Conservation (phyloP, 345 rosid species). For the Brassica incana region DNA sequence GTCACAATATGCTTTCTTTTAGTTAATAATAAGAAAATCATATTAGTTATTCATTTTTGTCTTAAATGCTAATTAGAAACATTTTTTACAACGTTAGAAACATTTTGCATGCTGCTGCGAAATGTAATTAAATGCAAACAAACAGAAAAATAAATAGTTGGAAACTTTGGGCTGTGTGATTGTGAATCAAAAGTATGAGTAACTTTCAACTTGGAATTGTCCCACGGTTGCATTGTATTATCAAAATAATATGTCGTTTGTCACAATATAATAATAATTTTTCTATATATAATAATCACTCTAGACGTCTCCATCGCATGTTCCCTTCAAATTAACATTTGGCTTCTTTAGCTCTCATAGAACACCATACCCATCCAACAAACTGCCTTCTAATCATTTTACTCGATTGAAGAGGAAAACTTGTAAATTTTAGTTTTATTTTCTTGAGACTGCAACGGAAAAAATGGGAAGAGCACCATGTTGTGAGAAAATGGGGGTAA, state of each 20-base stretch:
- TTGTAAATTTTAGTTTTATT: background rate
- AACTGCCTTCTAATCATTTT: constrained; percentile 18
- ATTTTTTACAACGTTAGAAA: too few species aligned
- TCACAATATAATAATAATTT: background rate
- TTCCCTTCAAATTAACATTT: constrained; percentile 23
- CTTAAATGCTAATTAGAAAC: background rate
- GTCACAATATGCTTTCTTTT: background rate
- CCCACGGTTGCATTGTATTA: constrained; percentile 35
- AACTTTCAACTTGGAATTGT: constrained; percentile 30
- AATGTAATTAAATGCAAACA: background rate
- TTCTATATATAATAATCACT: background rate
- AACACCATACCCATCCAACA: constrained; percentile 22
- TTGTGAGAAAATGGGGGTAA: constrained; percentile 75
- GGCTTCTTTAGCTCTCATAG: constrained; percentile 26
- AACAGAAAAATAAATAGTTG: background rate
- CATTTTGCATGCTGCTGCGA: background rate
- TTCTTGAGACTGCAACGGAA: constrained; percentile 17
- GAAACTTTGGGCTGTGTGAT: constrained; percentile 11
- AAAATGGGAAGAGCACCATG: constrained; percentile 81
- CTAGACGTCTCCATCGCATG: constrained; percentile 25
- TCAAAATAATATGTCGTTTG: background rate
- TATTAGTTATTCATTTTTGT: background rate
- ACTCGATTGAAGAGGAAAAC: background rate
- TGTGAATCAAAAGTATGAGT: constrained; percentile 23
- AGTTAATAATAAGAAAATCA: background rate